These are phyloP conservation scores for Cryptococcus deneoformans DNA, from an alignment of 1,284 basidiomycete species.

Conservation along the genomic window DNA sequence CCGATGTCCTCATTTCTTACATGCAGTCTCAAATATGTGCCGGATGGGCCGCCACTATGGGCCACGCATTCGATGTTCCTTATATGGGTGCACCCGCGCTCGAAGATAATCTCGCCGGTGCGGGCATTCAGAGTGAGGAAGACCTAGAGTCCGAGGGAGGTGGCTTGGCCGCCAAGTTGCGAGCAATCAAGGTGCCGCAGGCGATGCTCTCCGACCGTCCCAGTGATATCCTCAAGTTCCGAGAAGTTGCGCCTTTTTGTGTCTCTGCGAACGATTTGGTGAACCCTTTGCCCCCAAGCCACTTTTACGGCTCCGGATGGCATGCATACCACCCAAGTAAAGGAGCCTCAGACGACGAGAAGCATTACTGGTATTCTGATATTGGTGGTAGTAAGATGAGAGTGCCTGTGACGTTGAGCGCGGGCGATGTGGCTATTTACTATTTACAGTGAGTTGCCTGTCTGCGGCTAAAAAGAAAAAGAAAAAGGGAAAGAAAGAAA, in stretches of 20 bases:
- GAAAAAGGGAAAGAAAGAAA: constrained; percentile 68
- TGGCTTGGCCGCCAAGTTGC: constrained; percentile 39
- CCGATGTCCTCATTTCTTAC: constrained; percentile 81
- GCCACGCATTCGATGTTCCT: constrained; percentile 61
- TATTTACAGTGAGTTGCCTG: constrained; percentile 47
- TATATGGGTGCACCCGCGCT: constrained; percentile 42
- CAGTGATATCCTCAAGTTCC: constrained; percentile 59
- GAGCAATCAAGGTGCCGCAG: constrained; percentile 59
- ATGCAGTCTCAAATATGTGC: constrained; percentile 81
- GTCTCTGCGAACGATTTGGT: constrained; percentile 91
- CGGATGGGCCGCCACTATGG: constrained; percentile 73
- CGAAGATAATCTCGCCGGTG: constrained; percentile 45
- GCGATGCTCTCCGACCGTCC: constrained; percentile 71
- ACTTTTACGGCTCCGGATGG: constrained; percentile 92
- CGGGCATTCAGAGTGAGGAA: constrained; percentile 1
- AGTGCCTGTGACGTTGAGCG: constrained; percentile 54
- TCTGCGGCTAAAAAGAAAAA: neutral
- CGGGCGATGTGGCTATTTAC: constrained; percentile 55
- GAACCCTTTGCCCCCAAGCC: constrained; percentile 82
- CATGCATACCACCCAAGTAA: constrained; percentile 65
- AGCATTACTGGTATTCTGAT: constrained; percentile 85
- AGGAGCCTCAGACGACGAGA: constrained; percentile 52
- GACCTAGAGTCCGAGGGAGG: constrained; percentile 16
- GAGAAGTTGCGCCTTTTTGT: constrained; percentile 82
- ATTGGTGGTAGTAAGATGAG: constrained; percentile 71